Evolutionary conservation across 75 land plant genomes (phyloP).

Genomic region (Selaginella tamariscina): DNA sequence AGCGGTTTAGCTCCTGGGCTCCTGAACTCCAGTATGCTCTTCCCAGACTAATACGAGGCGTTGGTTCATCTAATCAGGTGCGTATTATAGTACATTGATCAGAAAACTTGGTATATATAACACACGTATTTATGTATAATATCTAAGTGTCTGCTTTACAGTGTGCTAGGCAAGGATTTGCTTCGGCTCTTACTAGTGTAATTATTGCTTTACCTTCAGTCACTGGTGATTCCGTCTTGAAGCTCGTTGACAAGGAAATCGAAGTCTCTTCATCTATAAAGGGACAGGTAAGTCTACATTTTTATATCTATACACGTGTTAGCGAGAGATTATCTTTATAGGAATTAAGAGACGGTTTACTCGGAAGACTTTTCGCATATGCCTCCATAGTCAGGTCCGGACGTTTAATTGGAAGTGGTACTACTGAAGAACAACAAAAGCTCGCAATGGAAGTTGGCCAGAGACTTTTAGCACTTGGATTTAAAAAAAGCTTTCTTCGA

Average conservation of each 20-base stretch:
- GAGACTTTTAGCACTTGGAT: conserved; percentile 45
- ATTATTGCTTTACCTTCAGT: conserved; percentile 36
- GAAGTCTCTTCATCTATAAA: conserved; percentile 83
- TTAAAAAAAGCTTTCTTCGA: conserved; percentile 68
- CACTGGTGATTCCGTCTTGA: conserved; percentile 44
- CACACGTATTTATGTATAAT: background rate
- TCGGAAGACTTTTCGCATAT: conserved; percentile 86
- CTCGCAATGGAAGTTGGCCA: conserved; percentile 38
- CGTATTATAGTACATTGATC: background rate
- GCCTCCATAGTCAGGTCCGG: conserved; percentile 78
- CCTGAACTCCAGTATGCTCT: conserved; percentile 77
- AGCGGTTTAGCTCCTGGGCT: conserved; percentile 27
- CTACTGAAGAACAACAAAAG: conserved; percentile 19
- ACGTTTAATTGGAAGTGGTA: conserved; percentile 31
- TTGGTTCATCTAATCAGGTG: conserved; percentile 90
- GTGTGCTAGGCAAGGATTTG: conserved; percentile 98
- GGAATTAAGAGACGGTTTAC: conserved; percentile 79
- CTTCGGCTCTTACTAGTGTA: conserved; percentile 54
- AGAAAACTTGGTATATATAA: too few species aligned
- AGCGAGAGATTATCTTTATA: too few species aligned
- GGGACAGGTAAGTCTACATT: conserved; percentile 53
- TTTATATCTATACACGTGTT: background rate
- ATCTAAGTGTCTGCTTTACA: conserved; percentile 19
- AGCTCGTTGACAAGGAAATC: conserved; percentile 45
- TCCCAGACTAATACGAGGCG: conserved; percentile 77